Evolutionary conservation across 192 early-diverging fungal species (phyloP), one percentile per base, ranked within the genome.

Genomic region (Geranomyces variabilis): DNA sequence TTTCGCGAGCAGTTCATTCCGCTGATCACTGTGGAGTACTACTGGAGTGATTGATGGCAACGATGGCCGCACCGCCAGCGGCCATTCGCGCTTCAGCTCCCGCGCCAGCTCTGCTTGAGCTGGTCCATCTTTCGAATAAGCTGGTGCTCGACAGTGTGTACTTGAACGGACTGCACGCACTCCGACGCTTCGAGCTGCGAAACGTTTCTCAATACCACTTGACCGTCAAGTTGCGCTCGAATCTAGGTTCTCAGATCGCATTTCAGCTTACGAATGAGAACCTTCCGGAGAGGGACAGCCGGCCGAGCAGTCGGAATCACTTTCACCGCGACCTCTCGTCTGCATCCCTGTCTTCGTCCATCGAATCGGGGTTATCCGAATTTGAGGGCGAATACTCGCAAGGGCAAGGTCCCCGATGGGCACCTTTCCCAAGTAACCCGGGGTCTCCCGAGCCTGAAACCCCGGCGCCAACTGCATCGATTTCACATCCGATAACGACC

Each of bases 201-300:
- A 94, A 94, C 78, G 73, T 85, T 17, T 88, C 87, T 24, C 70
- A 76, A 28, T 70, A 77, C 22, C 75, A 71, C 49, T 77, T 94
- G 26, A 66, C 85, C 14, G 87, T 94, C 36, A 90, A 93, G 71
- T 80, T 94, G 78, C 82, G 92, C 55, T 92, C 91, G 10, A 94
- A 92, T 75, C 80, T 93, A 22, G 85, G 90, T 4, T 68, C 73
- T 19, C 93, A 95, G 67, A 88, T 95, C 31, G 87, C 90, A 13
- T 95, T 94, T 79, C 94, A 95, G 71, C 84, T 92, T 10, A 79
- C 84, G 24, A 95, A 95, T 80, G 94, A 94, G 68, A 95, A 95
- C 71, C 74, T 93, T 31, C 86, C 87, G 5, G 78, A 80, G 26
- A 68, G 66, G 43, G 66, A 65, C 9, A 21, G 22, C 26, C 26